Conservation (phyloP, 441 rosid species). For the Rhodomyrtus psidioides region DNA sequence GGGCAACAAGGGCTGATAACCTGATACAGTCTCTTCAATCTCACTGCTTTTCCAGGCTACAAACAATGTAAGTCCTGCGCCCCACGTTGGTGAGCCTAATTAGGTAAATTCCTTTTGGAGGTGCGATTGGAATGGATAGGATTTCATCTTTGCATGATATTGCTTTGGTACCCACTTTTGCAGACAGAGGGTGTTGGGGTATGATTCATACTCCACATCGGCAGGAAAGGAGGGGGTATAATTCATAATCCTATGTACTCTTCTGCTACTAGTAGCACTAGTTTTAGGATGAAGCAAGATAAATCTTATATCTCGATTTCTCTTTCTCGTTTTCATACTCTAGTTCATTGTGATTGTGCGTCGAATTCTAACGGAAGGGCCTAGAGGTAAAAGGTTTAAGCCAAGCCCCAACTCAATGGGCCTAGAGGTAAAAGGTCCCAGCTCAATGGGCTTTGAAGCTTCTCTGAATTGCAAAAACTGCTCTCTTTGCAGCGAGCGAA, state of each 20-base stretch:
- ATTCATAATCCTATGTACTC: no score
- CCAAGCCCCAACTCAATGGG: neutral
- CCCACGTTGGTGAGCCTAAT: neutral
- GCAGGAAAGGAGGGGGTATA: no score
- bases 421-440: neutral
- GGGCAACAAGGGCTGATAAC: constrained; percentile 52
- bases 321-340: no score
- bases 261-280: no score
- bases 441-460: neutral
- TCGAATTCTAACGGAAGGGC: no score
- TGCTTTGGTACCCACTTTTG: constrained; percentile 5
- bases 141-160: constrained; percentile 25
- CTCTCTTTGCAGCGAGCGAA: neutral
- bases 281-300: no score
- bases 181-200: neutral
- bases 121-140: constrained; percentile 72
- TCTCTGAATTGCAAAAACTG: neutral
- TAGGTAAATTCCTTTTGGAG: constrained; percentile 16
- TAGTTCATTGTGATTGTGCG: no score
- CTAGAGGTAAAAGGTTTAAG: neutral
- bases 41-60: constrained; percentile 54
- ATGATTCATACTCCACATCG: no score
- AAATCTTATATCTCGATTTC: no score
- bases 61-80: constrained; percentile 42
- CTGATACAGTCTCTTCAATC: constrained; percentile 52